These are phyloP conservation scores for Brassica napus DNA, from an alignment of 345 rosid species.

Conservation along the genomic window DNA sequence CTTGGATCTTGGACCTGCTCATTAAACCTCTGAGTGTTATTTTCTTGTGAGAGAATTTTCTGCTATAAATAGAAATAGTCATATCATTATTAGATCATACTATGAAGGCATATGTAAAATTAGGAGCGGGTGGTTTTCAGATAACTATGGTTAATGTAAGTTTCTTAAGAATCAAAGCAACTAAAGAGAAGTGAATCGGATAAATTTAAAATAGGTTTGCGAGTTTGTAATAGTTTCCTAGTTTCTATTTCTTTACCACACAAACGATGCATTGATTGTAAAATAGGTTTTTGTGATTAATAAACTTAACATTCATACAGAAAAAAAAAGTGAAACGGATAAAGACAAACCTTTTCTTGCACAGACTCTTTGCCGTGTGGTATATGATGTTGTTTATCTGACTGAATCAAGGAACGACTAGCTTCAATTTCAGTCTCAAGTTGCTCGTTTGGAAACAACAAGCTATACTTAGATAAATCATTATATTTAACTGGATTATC, in stretches of 20 bases:
- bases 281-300: too few relatives aligned
- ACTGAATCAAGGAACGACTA: too few relatives aligned
- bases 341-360: slow-evolving; percentile 62
- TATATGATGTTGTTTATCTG: not conserved
- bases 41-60: slow-evolving; percentile 78
- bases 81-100: not conserved
- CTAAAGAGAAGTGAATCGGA: too few relatives aligned
- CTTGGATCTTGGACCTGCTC: slow-evolving; percentile 56
- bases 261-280: too few relatives aligned
- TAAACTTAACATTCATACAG: too few relatives aligned
- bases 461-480: not conserved
- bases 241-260: too few relatives aligned
- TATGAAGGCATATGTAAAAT: not conserved
- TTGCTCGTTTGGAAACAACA: too few relatives aligned
- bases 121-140: not conserved
- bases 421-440: too few relatives aligned
- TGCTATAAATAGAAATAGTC: slow-evolving; percentile 28
- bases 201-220: too few relatives aligned
- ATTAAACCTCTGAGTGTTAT: slow-evolving; percentile 64
- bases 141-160: too few relatives aligned
- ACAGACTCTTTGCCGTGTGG: slow-evolving; percentile 49
- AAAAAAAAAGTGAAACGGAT: too few relatives aligned
- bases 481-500: not conserved
- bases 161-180: not conserved
- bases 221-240: too few relatives aligned